Percentiles rank a stretch among this genome's conserved stretches.
phyloP scores from a whole-genome alignment of 306 rosid genomes.

The Dryas alaskensis region DNA sequence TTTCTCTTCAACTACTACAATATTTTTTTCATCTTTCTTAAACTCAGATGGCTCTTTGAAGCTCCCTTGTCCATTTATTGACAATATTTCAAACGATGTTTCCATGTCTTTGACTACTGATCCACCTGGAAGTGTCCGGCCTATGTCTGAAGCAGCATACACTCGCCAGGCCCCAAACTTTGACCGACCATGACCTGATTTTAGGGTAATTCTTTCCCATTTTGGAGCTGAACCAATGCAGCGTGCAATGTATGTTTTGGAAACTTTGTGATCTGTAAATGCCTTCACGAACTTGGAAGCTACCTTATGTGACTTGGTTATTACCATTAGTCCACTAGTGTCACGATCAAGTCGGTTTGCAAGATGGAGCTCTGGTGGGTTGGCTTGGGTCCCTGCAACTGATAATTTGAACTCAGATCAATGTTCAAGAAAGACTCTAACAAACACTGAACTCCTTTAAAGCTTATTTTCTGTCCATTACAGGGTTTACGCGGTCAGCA shows the following conservation, averaged over 20 bases:
- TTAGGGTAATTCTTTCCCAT: constrained; percentile 61
- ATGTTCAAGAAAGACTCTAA: not conserved
- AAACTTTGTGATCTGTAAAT: constrained; percentile 65
- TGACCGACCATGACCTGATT: constrained; percentile 89
- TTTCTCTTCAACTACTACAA: constrained; percentile 53
- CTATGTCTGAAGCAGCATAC: constrained; percentile 74
- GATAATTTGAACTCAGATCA: constrained; percentile 10
- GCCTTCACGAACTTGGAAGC: constrained; percentile 82
- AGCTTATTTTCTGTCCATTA: not conserved
- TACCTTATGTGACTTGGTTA: constrained; percentile 77
- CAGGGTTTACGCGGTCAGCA: not conserved
- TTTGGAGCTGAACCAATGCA: constrained; percentile 54
- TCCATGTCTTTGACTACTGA: constrained; percentile 80
- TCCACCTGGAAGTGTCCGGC: constrained; percentile 73
- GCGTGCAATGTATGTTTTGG: constrained; percentile 70
- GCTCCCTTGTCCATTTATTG: constrained; percentile 48
- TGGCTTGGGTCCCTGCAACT: constrained; percentile 31
- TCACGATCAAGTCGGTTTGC: constrained; percentile 89
- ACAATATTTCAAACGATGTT: constrained; percentile 65
- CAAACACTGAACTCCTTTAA: not conserved
- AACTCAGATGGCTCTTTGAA: constrained; percentile 39
- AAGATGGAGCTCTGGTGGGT: constrained; percentile 62
- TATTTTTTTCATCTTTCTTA: constrained; percentile 29
- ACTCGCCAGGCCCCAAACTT: constrained; percentile 85
- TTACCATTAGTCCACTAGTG: constrained; percentile 73